Percentiles rank a stretch among this genome's conserved stretches.
These are phyloP conservation scores for Monosporozyma solicola DNA, from an alignment of 805 yeast genomes.

Conservation along the genomic window DNA sequence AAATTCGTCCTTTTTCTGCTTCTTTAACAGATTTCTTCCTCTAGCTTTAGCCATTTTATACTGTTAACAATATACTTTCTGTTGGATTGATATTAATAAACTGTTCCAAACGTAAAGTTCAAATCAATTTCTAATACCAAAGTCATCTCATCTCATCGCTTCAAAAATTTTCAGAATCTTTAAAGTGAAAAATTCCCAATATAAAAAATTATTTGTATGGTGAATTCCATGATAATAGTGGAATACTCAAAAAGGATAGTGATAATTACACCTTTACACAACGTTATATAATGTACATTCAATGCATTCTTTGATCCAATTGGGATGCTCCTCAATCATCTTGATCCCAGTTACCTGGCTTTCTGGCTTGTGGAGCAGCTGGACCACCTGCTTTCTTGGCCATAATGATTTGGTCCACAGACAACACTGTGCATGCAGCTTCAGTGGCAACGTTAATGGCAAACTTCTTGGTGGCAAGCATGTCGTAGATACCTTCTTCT, in stretches of 20 bases:
- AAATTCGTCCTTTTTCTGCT: constrained; percentile 20
- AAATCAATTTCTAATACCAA: constrained; percentile 1
- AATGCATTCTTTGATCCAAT: neutral
- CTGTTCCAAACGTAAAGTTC: neutral
- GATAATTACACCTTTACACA: no score
- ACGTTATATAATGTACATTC: no score
- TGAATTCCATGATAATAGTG: no score
- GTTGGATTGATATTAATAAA: neutral
- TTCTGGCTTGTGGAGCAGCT: constrained; percentile 71
- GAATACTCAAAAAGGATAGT: no score
- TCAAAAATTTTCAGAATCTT: neutral
- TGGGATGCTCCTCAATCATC: constrained; percentile 46
- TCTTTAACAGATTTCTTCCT: constrained; percentile 35
- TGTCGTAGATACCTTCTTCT: constrained; percentile 65
- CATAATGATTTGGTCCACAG: constrained; percentile 96
- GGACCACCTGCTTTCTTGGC: constrained; percentile 99
- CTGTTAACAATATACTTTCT: neutral
- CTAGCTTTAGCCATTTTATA: constrained; percentile 27
- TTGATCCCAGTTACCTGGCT: constrained; percentile 94
- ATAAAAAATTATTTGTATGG: neutral
- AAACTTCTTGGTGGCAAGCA: constrained; percentile 68
- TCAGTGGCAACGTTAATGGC: constrained; percentile 49
- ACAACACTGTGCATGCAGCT: constrained; percentile 13
- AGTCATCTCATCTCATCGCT: constrained; percentile 14
- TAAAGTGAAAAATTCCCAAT: constrained; percentile 3